A percentile compares a stretch with the other conserved stretches of the same genome.
phyloP scores from a whole-genome alignment of 2,329 filamentous ascomycete species.

The Epichloe gansuensis region DNA sequence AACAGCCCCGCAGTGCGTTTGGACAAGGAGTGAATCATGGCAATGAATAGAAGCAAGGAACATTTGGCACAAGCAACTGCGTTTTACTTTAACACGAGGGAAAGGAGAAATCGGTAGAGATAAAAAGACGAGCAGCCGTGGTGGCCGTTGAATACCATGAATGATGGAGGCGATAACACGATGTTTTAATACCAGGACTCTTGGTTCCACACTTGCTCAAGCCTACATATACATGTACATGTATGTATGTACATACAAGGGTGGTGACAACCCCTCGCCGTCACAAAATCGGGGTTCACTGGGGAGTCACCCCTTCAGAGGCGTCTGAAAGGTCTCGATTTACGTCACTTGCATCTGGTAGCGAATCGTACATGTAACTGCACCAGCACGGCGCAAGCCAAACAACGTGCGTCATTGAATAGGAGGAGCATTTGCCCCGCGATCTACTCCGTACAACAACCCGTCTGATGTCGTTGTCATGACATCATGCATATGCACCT shows the following conservation, averaged over 20 bases:
- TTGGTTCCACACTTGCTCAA: not conserved
- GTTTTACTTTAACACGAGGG: not conserved
- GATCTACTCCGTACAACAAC: not conserved
- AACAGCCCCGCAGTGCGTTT: conserved; percentile 81
- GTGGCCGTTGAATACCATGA: not conserved
- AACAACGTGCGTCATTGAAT: conserved; percentile 2
- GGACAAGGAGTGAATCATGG: conserved; percentile 54
- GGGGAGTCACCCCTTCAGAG: not conserved
- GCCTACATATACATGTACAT: not conserved
- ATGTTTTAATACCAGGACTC: not conserved
- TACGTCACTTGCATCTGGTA: not conserved
- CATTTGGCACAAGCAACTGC: not conserved
- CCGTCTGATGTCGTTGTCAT: conserved; percentile 3
- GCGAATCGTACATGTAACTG: not conserved
- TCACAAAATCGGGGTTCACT: not conserved
- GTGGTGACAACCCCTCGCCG: not conserved
- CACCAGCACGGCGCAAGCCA: not conserved
- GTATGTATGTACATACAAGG: not conserved
- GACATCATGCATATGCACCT: conserved; percentile 4
- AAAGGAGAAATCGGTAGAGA: not conserved
- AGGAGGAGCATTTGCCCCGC: conserved; percentile 8
- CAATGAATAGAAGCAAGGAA: not conserved
- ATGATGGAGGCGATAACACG: not conserved
- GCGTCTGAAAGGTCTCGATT: not conserved
- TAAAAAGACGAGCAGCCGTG: too few relatives aligned